A percentile compares a stretch with the other conserved stretches of the same genome.
phyloP scores from a whole-genome alignment of 2,329 filamentous ascomycete genomes.

The Ilyonectria destructans region DNA sequence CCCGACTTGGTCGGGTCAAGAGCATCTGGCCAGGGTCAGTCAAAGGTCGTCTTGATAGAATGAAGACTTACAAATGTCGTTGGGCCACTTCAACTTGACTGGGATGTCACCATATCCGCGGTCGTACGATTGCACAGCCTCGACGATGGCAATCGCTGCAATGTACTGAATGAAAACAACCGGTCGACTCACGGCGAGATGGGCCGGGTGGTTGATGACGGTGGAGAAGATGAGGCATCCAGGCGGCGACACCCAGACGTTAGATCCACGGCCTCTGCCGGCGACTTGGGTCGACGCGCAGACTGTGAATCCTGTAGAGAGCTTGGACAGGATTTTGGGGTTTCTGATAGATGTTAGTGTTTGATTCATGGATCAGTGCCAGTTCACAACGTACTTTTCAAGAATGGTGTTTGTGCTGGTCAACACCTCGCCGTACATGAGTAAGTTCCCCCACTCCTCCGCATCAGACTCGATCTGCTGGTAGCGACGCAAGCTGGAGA shows the following conservation, averaged over 20 bases:
- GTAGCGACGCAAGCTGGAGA: slow-evolving; percentile 79
- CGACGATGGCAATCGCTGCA: slow-evolving; percentile 87
- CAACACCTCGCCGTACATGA: slow-evolving; percentile 93
- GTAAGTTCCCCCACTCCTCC: slow-evolving; percentile 79
- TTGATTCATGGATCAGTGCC: rapidly evolving
- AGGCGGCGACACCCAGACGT: slow-evolving; percentile 94
- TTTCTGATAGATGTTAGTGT: slow-evolving; percentile 70
- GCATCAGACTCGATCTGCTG: slow-evolving; percentile 70
- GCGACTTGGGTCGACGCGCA: slow-evolving; percentile 91
- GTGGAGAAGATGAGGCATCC: slow-evolving; percentile 92
- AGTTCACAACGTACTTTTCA: slow-evolving; percentile 76
- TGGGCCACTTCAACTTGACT: slow-evolving; percentile 96
- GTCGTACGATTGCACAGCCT: slow-evolving; percentile 87
- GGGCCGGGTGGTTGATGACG: slow-evolving; percentile 86
- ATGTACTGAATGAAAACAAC: slow-evolving; percentile 97
- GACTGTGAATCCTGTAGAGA: slow-evolving; percentile 90
- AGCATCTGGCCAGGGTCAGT: slow-evolving; percentile 65
- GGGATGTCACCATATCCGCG: slow-evolving; percentile 82
- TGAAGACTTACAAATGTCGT: slow-evolving; percentile 82
- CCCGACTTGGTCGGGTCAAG: slow-evolving; percentile 73
- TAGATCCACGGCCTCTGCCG: slow-evolving; percentile 88
- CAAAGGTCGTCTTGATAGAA: rapidly evolving
- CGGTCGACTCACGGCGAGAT: slow-evolving; percentile 80
- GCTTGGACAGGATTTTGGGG: slow-evolving; percentile 79
- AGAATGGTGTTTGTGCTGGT: slow-evolving; percentile 95